These are phyloP conservation scores for Paecilomyces sp. DNA, from an alignment of 2,329 filamentous ascomycete species.

Conservation along the genomic window DNA sequence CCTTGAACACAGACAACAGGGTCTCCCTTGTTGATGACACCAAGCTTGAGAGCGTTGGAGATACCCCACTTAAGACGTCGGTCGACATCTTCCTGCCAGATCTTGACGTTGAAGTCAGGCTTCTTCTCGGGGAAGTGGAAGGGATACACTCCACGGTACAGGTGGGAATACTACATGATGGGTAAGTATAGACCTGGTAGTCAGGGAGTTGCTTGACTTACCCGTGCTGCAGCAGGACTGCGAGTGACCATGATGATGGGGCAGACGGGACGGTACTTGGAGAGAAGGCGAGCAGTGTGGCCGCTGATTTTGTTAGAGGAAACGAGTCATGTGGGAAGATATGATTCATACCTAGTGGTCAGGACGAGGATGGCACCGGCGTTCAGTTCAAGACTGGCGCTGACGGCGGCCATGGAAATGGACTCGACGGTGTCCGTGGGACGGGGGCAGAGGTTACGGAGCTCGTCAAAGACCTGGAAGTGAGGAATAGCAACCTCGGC, in stretches of 20 bases:
- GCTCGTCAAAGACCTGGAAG: constrained; percentile 92
- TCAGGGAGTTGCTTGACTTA: constrained; percentile 28
- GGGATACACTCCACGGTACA: constrained; percentile 97
- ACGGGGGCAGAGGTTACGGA: constrained; percentile 73
- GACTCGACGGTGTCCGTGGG: constrained; percentile 87
- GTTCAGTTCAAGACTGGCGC: constrained; percentile 90
- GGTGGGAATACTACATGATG: constrained; percentile 62
- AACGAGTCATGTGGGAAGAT: not conserved
- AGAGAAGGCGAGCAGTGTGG: constrained; percentile 86
- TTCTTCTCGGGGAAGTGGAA: constrained; percentile 91
- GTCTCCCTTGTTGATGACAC: constrained; percentile 72
- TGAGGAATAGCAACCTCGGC: constrained; percentile 97
- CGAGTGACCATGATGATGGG: constrained; percentile 99
- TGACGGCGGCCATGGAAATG: constrained; percentile 93
- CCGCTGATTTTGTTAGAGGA: constrained; percentile 49
- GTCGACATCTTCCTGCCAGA: constrained; percentile 99
- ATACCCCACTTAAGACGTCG: constrained; percentile 97
- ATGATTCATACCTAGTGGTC: constrained; percentile 62
- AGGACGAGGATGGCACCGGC: constrained; percentile 93
- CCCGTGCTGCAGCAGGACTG: constrained; percentile 69
- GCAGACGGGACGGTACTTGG: constrained; percentile 98
- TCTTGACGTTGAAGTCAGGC: constrained; percentile 85
- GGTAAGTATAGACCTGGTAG: not conserved
- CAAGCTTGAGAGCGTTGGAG: constrained; percentile 73
- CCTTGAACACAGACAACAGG: constrained; percentile 60